Conservation (phyloP, 2,329 filamentous ascomycete species). For the Talaromyces sp. region DNA sequence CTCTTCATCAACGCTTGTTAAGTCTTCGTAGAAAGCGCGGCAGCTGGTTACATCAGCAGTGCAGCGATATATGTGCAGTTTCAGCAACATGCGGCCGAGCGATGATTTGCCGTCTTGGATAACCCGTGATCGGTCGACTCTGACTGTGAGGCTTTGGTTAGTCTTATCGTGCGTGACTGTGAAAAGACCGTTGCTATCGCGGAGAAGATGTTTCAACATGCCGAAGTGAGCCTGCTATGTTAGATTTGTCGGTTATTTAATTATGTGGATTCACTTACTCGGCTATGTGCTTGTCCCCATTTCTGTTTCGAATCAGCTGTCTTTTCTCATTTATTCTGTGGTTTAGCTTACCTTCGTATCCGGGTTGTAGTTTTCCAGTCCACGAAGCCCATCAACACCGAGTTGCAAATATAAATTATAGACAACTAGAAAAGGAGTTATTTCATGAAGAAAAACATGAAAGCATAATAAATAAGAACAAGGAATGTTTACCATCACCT, state of each 20-base stretch:
- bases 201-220: not conserved
- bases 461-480: not conserved
- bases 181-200: not conserved
- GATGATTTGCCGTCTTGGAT: conserved; percentile 44
- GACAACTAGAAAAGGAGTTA: not conserved
- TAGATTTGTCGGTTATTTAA: not conserved
- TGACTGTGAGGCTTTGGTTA: not conserved
- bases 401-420: not conserved
- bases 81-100: conserved; percentile 54
- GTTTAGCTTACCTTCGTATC: not conserved
- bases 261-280: not conserved
- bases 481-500: not conserved
- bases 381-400: not conserved
- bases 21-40: conserved; percentile 52
- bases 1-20: conserved; percentile 51
- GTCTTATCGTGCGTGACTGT: not conserved
- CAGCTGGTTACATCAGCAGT: conserved; percentile 55
- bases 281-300: not conserved
- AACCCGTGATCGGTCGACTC: not conserved
- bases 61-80: conserved; percentile 58
- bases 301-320: not conserved
- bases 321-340: not conserved
- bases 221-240: not conserved
- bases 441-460: not conserved
- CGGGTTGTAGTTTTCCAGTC: not conserved